Conservation (phyloP, 495 filamentous ascomycete species). For the Aspergillus wentii region DNA sequence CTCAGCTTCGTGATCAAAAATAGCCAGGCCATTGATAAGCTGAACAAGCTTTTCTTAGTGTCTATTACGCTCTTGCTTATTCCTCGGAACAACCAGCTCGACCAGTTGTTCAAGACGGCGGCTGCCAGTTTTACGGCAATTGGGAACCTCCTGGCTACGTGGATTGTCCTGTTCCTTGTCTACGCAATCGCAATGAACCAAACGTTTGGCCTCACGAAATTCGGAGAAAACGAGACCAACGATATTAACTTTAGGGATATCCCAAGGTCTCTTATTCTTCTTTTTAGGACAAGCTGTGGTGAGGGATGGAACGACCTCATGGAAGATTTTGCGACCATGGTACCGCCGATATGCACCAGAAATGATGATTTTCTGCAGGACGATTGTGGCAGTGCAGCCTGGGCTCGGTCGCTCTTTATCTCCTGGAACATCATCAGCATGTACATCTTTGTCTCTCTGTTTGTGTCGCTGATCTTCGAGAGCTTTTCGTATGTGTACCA, state of each 20-base stretch:
- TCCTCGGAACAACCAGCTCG: conserved; percentile 92
- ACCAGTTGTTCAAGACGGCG: conserved; percentile 98
- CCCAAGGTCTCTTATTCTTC: conserved; percentile 85
- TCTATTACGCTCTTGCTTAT: conserved; percentile 89
- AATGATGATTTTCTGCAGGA: conserved; percentile 66
- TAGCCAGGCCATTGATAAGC: conserved; percentile 59
- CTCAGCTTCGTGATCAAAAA: conserved; percentile 51
- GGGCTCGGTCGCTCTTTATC: conserved; percentile 86
- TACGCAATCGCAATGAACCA: conserved; percentile 97
- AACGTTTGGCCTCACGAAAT: conserved; percentile 91
- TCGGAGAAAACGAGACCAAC: conserved; percentile 63
- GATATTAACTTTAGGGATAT: conserved; percentile 94
- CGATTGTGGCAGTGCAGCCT: conserved; percentile 86
- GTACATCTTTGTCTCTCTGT: conserved; percentile 99
- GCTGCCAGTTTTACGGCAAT: conserved; percentile 92
- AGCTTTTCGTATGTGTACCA: conserved; percentile 99
- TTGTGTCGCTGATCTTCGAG: conserved; percentile 98
- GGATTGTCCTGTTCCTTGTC: conserved; percentile 93
- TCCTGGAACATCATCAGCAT: conserved; percentile 99
- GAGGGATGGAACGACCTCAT: conserved; percentile 97
- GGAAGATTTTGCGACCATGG: conserved; percentile 87
- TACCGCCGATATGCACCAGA: conserved; percentile 69
- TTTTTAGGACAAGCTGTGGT: conserved; percentile 88
- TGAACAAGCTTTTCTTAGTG: conserved; percentile 93
- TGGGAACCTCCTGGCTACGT: conserved; percentile 88